Conservation (phyloP, 345 rosid species). For the Murraya koenigii region DNA sequence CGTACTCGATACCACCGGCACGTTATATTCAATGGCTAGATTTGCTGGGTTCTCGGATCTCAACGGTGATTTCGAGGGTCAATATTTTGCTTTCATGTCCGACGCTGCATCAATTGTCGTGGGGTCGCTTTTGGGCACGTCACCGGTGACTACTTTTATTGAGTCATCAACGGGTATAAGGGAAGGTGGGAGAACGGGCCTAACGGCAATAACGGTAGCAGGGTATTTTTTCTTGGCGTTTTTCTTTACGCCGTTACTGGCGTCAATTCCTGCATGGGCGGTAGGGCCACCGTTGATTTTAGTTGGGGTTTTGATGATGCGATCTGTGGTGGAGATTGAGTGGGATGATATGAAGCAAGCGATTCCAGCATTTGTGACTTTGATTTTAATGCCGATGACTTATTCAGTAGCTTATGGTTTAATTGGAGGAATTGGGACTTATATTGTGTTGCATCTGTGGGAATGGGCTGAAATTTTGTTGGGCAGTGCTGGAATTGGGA, state of each 20-base stretch:
- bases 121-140: constrained; percentile 51
- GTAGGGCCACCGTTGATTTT: constrained; percentile 58
- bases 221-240: constrained; percentile 49
- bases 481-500: constrained; percentile 18
- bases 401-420: constrained; percentile 58
- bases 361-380: constrained; percentile 48
- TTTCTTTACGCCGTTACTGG: constrained; percentile 51
- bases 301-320: constrained; percentile 63
- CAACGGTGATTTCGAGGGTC: constrained; percentile 49
- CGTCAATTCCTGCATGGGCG: constrained; percentile 58
- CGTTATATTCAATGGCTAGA: constrained; percentile 50
- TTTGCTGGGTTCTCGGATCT: constrained; percentile 43
- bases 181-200: constrained; percentile 53
- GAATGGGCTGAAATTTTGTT: constrained; percentile 39
- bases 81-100: constrained; percentile 60
- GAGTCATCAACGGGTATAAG: constrained; percentile 56
- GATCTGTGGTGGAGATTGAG: constrained; percentile 51
- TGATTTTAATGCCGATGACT: constrained; percentile 48
- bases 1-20: constrained; percentile 54
- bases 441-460: constrained; percentile 40
- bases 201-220: constrained; percentile 49
- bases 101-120: constrained; percentile 49
- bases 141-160: constrained; percentile 44
- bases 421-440: constrained; percentile 53
- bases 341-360: constrained; percentile 59